Conservation (phyloP, 2,329 filamentous ascomycete species). For the Blastomyces gilchristii region DNA sequence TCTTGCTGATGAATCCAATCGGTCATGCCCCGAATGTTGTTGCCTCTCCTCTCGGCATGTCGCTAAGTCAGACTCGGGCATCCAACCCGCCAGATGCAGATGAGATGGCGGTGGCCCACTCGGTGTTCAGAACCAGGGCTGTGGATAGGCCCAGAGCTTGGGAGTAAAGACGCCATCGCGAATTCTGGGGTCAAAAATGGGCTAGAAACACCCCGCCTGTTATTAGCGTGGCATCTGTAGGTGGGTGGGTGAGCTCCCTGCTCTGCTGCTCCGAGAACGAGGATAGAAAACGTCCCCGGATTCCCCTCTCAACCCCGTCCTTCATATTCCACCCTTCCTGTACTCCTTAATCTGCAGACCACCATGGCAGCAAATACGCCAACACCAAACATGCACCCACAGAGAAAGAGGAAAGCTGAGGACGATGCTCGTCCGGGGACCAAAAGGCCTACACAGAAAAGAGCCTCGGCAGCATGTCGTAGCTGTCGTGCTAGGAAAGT, state of each 20-base stretch:
- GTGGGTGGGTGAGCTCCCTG: neutral
- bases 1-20: neutral
- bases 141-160: neutral
- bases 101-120: neutral
- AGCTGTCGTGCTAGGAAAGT: constrained; percentile 43
- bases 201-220: neutral
- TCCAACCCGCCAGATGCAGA: neutral
- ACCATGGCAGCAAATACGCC: neutral
- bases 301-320: neutral
- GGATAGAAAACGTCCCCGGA: neutral
- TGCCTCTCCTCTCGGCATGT: neutral
- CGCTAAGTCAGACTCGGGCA: neutral
- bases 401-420: constrained; percentile 48
- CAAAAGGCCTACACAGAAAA: constrained; percentile 57
- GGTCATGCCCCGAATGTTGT: neutral
- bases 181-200: neutral
- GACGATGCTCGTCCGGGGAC: constrained; percentile 45
- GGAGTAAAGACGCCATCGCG: neutral
- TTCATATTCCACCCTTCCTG: neutral
- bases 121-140: neutral
- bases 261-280: neutral
- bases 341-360: neutral
- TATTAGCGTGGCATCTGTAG: neutral
- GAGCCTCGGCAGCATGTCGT: constrained; percentile 43
- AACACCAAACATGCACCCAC: constrained; percentile 23